Evolutionary conservation across 208 protist genomes (phyloP).

Genomic region (Strigomonas culicis): DNA sequence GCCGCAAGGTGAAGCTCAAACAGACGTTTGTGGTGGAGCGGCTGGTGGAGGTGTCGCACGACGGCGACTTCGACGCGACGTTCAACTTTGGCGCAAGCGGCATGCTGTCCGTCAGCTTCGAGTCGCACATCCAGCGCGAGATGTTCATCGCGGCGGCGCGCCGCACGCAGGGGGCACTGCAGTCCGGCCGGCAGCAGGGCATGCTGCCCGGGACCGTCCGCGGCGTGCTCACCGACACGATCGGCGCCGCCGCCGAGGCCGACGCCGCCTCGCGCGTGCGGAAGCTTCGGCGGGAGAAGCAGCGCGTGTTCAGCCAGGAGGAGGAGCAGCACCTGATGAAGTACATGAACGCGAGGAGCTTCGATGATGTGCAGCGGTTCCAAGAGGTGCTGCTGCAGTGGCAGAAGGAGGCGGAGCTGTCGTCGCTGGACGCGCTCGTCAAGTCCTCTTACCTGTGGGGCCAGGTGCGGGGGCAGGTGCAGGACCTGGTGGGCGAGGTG

Average conservation of each 20-base stretch:
- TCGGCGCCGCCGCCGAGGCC: conserved; percentile 53
- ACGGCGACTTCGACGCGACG: conserved; percentile 77
- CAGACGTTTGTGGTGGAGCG: conserved; percentile 67
- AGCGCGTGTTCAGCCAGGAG: conserved; percentile 53
- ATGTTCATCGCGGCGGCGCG: conserved; percentile 80
- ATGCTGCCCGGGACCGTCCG: conserved; percentile 21
- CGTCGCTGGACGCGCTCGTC: conserved; percentile 56
- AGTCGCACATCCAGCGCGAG: conserved; percentile 86
- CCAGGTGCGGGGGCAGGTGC: conserved; percentile 47
- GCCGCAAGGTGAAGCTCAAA: conserved; percentile 56
- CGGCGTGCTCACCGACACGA: conserved; percentile 58
- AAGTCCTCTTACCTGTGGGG: conserved; percentile 47
- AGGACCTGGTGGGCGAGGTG: conserved; percentile 57
- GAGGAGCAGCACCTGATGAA: conserved; percentile 75
- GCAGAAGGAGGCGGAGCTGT: conserved; percentile 75
- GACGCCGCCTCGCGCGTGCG: conserved; percentile 72
- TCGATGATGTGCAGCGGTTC: conserved; percentile 77
- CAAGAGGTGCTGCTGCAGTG: conserved; percentile 56
- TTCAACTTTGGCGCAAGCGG: conserved; percentile 85
- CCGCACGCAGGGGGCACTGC: conserved; percentile 31
- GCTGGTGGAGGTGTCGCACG: conserved; percentile 60
- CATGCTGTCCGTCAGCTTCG: conserved; percentile 78
- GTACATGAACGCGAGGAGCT: conserved; percentile 45
- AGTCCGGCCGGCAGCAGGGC: conserved; percentile 10
- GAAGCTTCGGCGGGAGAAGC: conserved; percentile 62